Evolutionary conservation across 805 yeast species (phyloP), one percentile per base, ranked within the genome.

Genomic region (Saturnispora galanensis): DNA sequence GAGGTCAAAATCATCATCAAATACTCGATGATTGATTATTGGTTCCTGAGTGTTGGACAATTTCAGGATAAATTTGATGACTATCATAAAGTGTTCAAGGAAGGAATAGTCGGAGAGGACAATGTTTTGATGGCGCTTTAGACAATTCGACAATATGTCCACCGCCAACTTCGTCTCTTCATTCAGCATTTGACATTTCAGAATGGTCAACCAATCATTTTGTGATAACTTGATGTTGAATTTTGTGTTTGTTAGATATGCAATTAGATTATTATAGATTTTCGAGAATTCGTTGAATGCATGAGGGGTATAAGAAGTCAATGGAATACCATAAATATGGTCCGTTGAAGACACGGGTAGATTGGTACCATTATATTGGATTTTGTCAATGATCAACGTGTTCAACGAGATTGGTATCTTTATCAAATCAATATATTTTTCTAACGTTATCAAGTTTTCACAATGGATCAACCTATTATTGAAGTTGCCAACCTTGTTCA

Each of bases 341-440:
- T 56, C 51, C 10, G 26, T 21, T 21, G 26, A 21, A 21, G 26
- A 6, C 26, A 78, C 62, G 3, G 70, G 65, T 31, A 81, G 70
- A n/a, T 68, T 71, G 42, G 69, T 70, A 35, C 76, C 67, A 44
- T 72, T 71, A 47, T 71, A 70, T 52, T 86, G 84, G 55, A 81
- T 79, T 35, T 51, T 49, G 42, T 63, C 67, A n/a, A 55, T 49
- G 11, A 80, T 63, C 58, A 86, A 88, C 5, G 86, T 84, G 39
- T 77, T 75, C 35, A 89, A 70, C 2, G 89, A 80, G 35, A 90
- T 80, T 51, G 89, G 79, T 38, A 90, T 63, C 44, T 72, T 72
- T 3, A 94, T 81, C 36, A 90, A 77, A 60, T 89, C 96, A 17
- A 89, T 66, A 49, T 71, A 61, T 31, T 68, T 66, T 4, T 84